Conservation (phyloP, 106 monocot genomes). For the Dendrobium catenatum region DNA sequence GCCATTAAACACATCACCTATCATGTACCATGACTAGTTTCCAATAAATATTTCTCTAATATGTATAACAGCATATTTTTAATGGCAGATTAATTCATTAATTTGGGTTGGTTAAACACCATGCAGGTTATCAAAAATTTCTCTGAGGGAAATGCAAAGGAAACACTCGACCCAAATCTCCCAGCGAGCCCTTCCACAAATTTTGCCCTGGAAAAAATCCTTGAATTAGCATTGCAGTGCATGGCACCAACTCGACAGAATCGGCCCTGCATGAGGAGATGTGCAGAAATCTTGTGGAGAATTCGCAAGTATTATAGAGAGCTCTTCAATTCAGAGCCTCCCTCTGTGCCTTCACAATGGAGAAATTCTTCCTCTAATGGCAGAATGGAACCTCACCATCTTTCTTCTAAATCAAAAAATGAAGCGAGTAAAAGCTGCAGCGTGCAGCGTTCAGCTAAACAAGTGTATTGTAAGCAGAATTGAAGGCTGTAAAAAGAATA, state of each 20-base stretch:
- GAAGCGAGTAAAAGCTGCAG: no score
- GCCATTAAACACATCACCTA: no score
- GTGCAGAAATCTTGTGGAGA: conserved; percentile 36
- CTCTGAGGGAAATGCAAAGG: conserved; percentile 16
- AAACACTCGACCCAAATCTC: conserved; percentile 29
- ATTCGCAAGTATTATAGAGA: conserved; percentile 36
- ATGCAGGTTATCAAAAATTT: conserved; percentile 36
- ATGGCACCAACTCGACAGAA: conserved; percentile 18
- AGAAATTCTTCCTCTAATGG: neutral
- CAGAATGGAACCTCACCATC: no score
- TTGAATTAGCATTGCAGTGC: conserved; percentile 37
- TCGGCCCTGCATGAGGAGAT: conserved; percentile 36
- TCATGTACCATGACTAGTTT: no score
- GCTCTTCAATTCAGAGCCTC: conserved; percentile 7
- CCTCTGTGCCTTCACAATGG: neutral
- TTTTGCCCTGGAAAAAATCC: conserved; percentile 29
- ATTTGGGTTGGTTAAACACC: neutral
- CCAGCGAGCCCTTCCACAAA: conserved; percentile 12
- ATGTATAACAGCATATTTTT: neutral
- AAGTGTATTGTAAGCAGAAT: no score
- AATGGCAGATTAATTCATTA: neutral
- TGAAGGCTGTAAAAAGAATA: no score
- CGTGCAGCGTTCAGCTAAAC: no score
- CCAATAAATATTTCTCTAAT: neutral
- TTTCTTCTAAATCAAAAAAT: no score